These are phyloP conservation scores for Pleurotus ostreatus DNA, from an alignment of 768 basidiomycete species.

Conservation along the genomic window DNA sequence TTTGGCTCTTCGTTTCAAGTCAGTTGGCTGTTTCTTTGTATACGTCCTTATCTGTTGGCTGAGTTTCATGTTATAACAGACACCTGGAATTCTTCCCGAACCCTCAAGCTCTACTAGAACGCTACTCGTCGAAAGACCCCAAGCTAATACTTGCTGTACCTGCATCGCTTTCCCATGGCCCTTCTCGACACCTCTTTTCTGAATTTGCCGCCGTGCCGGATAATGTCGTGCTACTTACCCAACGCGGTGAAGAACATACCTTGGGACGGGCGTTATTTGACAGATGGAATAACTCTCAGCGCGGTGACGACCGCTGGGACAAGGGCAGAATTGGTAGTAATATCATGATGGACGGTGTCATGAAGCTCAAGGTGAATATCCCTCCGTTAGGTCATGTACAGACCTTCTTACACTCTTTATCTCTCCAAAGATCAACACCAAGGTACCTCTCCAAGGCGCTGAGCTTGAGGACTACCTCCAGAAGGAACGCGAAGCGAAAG, in stretches of 20 bases:
- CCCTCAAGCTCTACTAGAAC: slow-evolving; percentile 73
- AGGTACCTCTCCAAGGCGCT: slow-evolving; percentile 82
- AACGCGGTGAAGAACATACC: slow-evolving; percentile 74
- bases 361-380: slow-evolving; percentile 56
- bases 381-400: slow-evolving; percentile 10
- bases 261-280: slow-evolving; percentile 77
- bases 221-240: slow-evolving; percentile 86
- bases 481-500: slow-evolving; percentile 71
- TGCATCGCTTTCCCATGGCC: slow-evolving; percentile 87
- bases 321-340: slow-evolving; percentile 85
- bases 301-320: slow-evolving; percentile 82
- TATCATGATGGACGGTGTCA: slow-evolving; percentile 71
- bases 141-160: slow-evolving; percentile 95
- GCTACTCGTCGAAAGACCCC: slow-evolving; percentile 82
- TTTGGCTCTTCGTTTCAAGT: slow-evolving; percentile 87
- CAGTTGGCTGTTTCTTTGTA: slow-evolving; percentile 17
- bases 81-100: slow-evolving; percentile 90
- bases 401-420: background rate
- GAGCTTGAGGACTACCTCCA: slow-evolving; percentile 82
- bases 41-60: background rate
- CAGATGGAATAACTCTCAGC: slow-evolving; percentile 81
- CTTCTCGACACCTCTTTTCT: slow-evolving; percentile 81
- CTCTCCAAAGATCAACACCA: slow-evolving; percentile 68
- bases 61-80: slow-evolving; percentile 34
- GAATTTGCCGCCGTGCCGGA: slow-evolving; percentile 80